These are phyloP conservation scores for Geranium rotundifolium DNA, from an alignment of 345 rosid species.

Conservation along the genomic window DNA sequence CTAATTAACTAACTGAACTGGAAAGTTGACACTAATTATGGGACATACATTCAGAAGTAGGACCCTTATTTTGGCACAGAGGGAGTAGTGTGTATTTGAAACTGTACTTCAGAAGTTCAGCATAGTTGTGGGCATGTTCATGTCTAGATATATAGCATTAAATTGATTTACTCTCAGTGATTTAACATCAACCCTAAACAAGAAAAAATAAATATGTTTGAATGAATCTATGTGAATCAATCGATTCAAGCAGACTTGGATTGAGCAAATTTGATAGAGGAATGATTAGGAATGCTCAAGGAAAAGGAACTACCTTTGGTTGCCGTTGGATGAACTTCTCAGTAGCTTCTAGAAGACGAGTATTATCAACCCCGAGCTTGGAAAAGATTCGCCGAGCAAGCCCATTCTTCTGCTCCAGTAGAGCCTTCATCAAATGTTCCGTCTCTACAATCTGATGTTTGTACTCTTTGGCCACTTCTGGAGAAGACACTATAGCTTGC, in stretches of 20 bases:
- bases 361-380: slow-evolving; percentile 75
- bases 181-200: background rate
- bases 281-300: background rate
- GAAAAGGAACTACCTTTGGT: slow-evolving; percentile 52
- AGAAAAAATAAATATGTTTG: background rate
- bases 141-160: background rate
- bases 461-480: slow-evolving; percentile 87
- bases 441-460: slow-evolving; percentile 99
- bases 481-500: slow-evolving; percentile 94
- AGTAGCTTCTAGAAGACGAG: slow-evolving; percentile 81
- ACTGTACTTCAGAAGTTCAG: too few relatives aligned
- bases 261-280: background rate
- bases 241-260: too few relatives aligned
- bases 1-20: too few relatives aligned
- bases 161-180: too few relatives aligned
- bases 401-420: slow-evolving; percentile 96
- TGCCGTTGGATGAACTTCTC: slow-evolving; percentile 86
- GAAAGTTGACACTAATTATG: too few relatives aligned
- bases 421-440: slow-evolving; percentile 87
- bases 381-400: slow-evolving; percentile 88
- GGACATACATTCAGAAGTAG: too few relatives aligned
- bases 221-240: too few relatives aligned
- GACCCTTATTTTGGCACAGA: too few relatives aligned
- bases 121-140: too few relatives aligned
- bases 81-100: too few relatives aligned